Evolutionary conservation across 2,329 filamentous ascomycete species (phyloP).

Genomic region (Cladosporium halotolerans): DNA sequence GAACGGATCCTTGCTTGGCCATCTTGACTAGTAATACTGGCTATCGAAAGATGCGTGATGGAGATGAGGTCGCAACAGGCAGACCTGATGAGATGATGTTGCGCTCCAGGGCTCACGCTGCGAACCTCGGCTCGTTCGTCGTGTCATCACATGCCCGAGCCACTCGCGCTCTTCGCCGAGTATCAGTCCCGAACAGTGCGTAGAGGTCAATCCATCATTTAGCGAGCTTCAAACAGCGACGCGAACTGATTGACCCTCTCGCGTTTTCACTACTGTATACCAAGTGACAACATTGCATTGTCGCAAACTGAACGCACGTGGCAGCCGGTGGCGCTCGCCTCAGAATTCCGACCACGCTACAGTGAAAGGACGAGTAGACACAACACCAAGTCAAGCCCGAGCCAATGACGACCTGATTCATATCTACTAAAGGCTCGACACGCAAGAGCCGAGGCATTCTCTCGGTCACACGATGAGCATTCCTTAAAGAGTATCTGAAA

Average conservation of each 20-base stretch:
- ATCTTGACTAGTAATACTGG: neutral
- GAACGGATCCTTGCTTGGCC: constrained; percentile 8
- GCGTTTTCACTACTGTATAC: too few species aligned
- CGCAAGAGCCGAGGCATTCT: neutral
- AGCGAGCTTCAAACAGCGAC: too few species aligned
- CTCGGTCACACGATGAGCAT: neutral
- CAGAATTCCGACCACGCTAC: neutral
- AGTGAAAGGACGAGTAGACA: neutral
- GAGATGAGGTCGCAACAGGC: too few species aligned
- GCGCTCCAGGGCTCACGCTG: neutral
- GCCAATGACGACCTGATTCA: too few species aligned
- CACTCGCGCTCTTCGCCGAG: too few species aligned
- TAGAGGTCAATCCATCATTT: too few species aligned
- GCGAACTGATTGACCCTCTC: too few species aligned
- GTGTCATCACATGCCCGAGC: neutral
- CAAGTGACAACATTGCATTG: too few species aligned
- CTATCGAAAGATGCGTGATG: too few species aligned
- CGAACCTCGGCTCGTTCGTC: constrained; percentile 4
- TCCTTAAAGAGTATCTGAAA: neutral
- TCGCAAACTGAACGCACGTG: neutral
- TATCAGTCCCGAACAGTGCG: too few species aligned
- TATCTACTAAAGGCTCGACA: too few species aligned
- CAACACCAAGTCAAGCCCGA: neutral
- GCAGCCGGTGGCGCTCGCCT: constrained; percentile 1
- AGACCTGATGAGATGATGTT: too few species aligned